phyloP scores from a whole-genome alignment of 2,329 filamentous ascomycete genomes.

The Fusarium protoensiforme region DNA sequence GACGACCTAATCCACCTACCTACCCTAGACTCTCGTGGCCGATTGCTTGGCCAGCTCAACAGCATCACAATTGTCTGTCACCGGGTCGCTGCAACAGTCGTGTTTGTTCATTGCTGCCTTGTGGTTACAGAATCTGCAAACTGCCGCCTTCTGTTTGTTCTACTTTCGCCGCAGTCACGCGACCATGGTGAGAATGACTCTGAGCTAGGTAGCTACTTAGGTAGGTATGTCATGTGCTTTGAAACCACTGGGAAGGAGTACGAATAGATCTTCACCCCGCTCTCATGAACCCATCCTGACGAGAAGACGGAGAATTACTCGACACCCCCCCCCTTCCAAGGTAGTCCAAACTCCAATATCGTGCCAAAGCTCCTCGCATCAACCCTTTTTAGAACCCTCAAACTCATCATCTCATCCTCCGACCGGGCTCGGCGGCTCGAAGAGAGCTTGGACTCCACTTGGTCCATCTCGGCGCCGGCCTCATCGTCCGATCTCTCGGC shows the following conservation, averaged over 20 bases:
- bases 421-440: conserved; percentile 13
- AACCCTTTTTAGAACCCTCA: neutral
- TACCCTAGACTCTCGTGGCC: neutral
- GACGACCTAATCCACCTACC: neutral
- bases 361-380: neutral
- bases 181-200: conserved; percentile 13
- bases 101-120: neutral
- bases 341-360: neutral
- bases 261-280: conserved; percentile 31
- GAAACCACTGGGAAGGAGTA: conserved; percentile 23
- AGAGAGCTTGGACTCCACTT: conserved; percentile 23
- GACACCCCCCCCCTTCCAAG: neutral
- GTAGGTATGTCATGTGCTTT: conserved; percentile 31
- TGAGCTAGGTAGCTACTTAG: neutral
- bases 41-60: neutral
- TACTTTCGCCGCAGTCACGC: conserved; percentile 27
- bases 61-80: neutral
- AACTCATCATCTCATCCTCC: neutral
- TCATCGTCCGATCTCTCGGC: conserved; percentile 43
- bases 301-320: neutral
- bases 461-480: conserved; percentile 39
- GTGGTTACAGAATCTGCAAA: conserved; percentile 3
- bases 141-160: conserved; percentile 10
- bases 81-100: neutral
- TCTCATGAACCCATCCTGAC: conserved; percentile 25